Evolutionary conservation across 805 yeast genomes (phyloP).

Genomic region (Candida cerambycidarum): DNA sequence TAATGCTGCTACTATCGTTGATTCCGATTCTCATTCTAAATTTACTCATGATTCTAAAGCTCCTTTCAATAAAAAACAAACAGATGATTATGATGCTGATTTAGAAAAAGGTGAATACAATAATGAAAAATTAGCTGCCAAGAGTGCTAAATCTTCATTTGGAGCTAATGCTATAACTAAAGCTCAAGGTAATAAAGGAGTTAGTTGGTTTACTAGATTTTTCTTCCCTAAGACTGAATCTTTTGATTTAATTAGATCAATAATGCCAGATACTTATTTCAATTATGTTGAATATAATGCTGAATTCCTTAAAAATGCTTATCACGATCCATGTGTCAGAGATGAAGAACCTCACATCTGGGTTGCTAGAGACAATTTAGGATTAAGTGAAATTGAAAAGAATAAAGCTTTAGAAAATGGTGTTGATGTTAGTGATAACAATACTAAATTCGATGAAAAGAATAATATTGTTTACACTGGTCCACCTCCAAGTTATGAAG

Average conservation of each 20-base stretch:
- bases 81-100: not conserved
- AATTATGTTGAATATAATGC: constrained; percentile 42
- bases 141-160: constrained; percentile 1
- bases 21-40: constrained; percentile 12
- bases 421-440: constrained; percentile 55
- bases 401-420: constrained; percentile 53
- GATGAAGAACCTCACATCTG: constrained; percentile 64
- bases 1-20: constrained; percentile 11
- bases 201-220: constrained; percentile 38
- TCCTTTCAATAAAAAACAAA: constrained; percentile 15
- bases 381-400: constrained; percentile 61
- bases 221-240: constrained; percentile 49
- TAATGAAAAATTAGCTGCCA: not conserved
- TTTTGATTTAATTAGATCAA: constrained; percentile 44
- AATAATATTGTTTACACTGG: constrained; percentile 54
- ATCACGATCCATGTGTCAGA: constrained; percentile 57
- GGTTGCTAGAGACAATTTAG: constrained; percentile 69
- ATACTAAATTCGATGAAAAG: constrained; percentile 59
- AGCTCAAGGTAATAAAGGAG: constrained; percentile 17
- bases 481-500: constrained; percentile 71
- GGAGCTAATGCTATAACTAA: constrained; percentile 7
- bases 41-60: constrained; percentile 24
- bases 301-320: constrained; percentile 43
- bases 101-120: constrained; percentile 3
- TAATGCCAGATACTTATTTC: constrained; percentile 43